Percentiles rank a stretch among this genome's conserved stretches.
Conservation (phyloP, 345 rosid genomes). For the Microthlaspi erraticum region DNA sequence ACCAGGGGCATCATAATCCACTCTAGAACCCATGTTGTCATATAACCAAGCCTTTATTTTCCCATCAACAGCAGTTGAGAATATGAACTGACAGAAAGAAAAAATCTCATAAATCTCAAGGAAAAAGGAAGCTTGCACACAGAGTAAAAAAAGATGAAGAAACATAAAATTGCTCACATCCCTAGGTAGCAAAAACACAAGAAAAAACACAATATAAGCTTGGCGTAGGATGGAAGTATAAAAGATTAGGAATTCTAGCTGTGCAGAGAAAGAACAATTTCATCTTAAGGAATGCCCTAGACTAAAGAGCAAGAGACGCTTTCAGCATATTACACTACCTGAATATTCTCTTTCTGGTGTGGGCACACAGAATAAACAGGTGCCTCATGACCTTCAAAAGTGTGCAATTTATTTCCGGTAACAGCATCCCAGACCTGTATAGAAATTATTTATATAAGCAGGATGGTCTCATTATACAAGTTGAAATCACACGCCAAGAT, state of each 20-base stretch:
- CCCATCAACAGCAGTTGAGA: conserved; percentile 64
- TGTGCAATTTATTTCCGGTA: conserved; percentile 54
- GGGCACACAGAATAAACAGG: conserved; percentile 78
- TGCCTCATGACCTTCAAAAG: conserved; percentile 80
- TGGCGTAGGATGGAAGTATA: not conserved
- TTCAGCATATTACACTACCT: conserved; percentile 45
- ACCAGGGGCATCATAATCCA: conserved; percentile 87
- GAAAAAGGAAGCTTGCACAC: conserved; percentile 14
- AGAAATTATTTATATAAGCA: conserved; percentile 14
- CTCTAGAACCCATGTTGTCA: conserved; percentile 76
- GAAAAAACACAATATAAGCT: conserved; percentile 12
- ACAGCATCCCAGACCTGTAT: conserved; percentile 74
- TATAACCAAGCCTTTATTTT: conserved; percentile 88
- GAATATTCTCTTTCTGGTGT: conserved; percentile 68
- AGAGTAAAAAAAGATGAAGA: conserved; percentile 14
- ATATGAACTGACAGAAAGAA: conserved; percentile 53
- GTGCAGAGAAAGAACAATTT: conserved; percentile 13
- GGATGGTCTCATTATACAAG: conserved; percentile 13
- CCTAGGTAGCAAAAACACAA: conserved; percentile 7
- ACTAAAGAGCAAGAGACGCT: conserved; percentile 14
- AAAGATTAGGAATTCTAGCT: conserved; percentile 5
- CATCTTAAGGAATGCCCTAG: conserved; percentile 7
- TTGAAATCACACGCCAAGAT: conserved; percentile 7
- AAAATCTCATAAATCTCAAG: conserved; percentile 19
- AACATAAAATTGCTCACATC: not conserved